Evolutionary conservation across 78 protist genomes (phyloP).

Genomic region (Dictyostelium brefeldianum): DNA sequence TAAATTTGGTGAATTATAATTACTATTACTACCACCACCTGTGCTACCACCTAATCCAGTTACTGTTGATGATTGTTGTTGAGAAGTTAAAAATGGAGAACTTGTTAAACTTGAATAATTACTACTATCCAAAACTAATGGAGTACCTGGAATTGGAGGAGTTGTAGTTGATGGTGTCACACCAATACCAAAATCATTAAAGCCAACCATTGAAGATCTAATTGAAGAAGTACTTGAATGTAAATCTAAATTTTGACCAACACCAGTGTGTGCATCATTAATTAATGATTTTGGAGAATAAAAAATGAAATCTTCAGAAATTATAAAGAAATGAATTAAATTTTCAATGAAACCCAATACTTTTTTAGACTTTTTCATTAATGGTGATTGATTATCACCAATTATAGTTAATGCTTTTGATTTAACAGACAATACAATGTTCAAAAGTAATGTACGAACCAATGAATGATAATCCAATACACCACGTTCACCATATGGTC

Average conservation of each 20-base stretch:
- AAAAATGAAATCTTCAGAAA: conserved; percentile 59
- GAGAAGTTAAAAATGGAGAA: not conserved
- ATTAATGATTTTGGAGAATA: conserved; percentile 18
- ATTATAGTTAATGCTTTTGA: conserved; percentile 20
- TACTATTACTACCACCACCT: not conserved
- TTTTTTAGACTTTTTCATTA: conserved; percentile 19
- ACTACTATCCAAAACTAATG: not conserved
- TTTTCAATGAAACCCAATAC: conserved; percentile 13
- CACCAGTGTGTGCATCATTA: not conserved
- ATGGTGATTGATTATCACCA: conserved; percentile 23
- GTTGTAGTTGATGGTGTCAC: not conserved
- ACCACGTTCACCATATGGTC: conserved; percentile 53
- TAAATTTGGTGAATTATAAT: not conserved
- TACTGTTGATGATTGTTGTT: not conserved
- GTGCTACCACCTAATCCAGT: not conserved
- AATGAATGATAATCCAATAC: conserved; percentile 37
- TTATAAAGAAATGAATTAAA: conserved; percentile 16
- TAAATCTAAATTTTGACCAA: not conserved
- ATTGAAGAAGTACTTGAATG: not conserved
- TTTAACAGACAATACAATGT: conserved; percentile 25
- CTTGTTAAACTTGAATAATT: not conserved
- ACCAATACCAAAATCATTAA: conserved; percentile 1
- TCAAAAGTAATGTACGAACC: conserved; percentile 31
- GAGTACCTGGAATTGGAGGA: not conserved
- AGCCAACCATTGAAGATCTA: not conserved